Conservation (phyloP, 805 yeast genomes). For the Schwanniomyces pseudopolymorphus region DNA sequence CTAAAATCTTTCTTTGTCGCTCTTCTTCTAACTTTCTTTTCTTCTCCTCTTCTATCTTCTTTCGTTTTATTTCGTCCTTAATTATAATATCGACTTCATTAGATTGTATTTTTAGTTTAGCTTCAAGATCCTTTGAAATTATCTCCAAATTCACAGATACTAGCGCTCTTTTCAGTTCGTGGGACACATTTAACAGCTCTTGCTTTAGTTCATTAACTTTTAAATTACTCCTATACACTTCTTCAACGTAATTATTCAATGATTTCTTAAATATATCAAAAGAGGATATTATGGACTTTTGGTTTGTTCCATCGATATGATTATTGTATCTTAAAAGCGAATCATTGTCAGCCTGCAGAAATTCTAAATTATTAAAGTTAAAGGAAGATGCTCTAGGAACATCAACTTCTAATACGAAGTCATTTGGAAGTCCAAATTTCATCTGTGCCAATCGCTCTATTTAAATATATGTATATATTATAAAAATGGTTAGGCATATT, state of each 20-base stretch:
- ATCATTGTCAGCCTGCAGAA: not conserved
- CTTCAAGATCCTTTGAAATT: not conserved
- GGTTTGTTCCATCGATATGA: not conserved
- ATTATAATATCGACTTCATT: slow-evolving; percentile 16
- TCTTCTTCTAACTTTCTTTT: slow-evolving; percentile 17
- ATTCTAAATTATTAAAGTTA: not conserved
- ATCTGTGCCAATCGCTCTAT: slow-evolving; percentile 6
- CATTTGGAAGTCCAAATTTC: slow-evolving; percentile 29
- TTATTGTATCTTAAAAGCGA: not conserved
- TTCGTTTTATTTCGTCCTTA: slow-evolving; percentile 15
- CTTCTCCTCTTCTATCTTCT: slow-evolving; percentile 20
- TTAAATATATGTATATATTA: not conserved
- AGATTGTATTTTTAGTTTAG: slow-evolving; percentile 13
- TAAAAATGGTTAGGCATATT: too few species aligned
- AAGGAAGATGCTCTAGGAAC: not conserved
- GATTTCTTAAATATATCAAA: not conserved
- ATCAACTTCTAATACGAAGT: slow-evolving; percentile 16
- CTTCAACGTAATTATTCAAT: not conserved
- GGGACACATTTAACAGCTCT: not conserved
- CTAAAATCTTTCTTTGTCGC: slow-evolving; percentile 7
- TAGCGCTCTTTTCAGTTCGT: not conserved
- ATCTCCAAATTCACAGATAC: not conserved
- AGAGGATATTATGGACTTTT: not conserved
- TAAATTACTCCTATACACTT: not conserved
- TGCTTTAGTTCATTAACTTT: not conserved